Evolutionary conservation across 768 basidiomycete genomes (phyloP).

Genomic region (Termitomyces sp.): DNA sequence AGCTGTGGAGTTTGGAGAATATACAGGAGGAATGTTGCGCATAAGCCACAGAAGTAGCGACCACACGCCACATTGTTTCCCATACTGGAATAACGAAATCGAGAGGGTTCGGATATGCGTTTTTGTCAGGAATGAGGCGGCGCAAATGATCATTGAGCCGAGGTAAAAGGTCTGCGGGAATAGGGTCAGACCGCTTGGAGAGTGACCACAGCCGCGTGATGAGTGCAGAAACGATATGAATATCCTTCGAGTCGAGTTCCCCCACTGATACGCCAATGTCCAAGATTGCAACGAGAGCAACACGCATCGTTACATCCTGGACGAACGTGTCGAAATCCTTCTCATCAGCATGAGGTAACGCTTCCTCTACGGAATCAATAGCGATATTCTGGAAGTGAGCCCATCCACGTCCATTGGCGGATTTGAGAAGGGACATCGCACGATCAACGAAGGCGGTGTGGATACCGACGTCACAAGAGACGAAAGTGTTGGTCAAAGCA

Average conservation of each 20-base stretch:
- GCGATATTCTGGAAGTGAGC: conserved; percentile 23
- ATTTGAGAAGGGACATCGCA: conserved; percentile 23
- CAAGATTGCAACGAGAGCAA: conserved; percentile 37
- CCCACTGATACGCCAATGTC: conserved; percentile 21
- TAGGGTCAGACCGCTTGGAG: conserved; percentile 30
- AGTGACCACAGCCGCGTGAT: conserved; percentile 44
- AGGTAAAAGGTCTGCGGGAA: conserved; percentile 25
- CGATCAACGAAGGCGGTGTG: conserved; percentile 29
- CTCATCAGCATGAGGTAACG: conserved; percentile 8
- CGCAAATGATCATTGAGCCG: conserved; percentile 30
- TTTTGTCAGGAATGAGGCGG: conserved; percentile 31
- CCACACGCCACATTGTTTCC: conserved; percentile 59
- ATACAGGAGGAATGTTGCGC: conserved; percentile 22
- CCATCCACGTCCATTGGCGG: conserved; percentile 26
- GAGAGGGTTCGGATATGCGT: conserved; percentile 32
- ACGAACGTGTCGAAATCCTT: conserved; percentile 33
- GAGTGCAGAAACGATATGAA: conserved; percentile 28
- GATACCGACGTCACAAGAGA: conserved; percentile 27
- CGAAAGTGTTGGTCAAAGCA: conserved; percentile 45
- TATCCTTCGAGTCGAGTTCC: conserved; percentile 23
- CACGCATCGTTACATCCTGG: conserved; percentile 37
- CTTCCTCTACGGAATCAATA: conserved; percentile 22
- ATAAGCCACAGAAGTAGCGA: conserved; percentile 38
- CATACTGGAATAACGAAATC: conserved; percentile 53
- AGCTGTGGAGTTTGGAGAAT: conserved; percentile 30